phyloP scores from a whole-genome alignment of 2,329 filamentous ascomycete species.

The Paradendryphiella salina region DNA sequence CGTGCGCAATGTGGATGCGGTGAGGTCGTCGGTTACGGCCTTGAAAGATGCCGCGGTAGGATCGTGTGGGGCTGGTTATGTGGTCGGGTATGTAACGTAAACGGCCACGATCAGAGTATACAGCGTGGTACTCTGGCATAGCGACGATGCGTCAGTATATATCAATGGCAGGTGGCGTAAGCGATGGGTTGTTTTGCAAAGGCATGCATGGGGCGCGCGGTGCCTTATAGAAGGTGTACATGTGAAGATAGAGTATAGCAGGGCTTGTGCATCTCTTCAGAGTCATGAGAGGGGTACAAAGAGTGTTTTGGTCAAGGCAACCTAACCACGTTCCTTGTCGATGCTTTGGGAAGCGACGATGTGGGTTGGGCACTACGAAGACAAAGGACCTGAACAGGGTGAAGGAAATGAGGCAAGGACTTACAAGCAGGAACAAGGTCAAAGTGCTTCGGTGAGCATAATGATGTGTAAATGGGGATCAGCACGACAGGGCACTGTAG shows the following conservation, averaged over 20 bases:
- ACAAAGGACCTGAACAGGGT: constrained; percentile 37
- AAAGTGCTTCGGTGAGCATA: constrained; percentile 27
- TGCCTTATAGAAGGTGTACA: constrained; percentile 27
- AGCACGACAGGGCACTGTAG: constrained; percentile 29
- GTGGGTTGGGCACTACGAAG: constrained; percentile 28
- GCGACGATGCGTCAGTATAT: constrained; percentile 36
- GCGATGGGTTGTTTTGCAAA: constrained; percentile 10
- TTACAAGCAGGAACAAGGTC: constrained; percentile 31
- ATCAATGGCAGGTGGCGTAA: constrained; percentile 21
- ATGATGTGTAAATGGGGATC: constrained; percentile 31
- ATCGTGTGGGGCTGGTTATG: constrained; percentile 29
- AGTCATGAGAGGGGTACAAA: constrained; percentile 43
- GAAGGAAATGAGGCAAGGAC: constrained; percentile 45
- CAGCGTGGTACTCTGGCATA: constrained; percentile 47
- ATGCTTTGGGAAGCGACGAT: constrained; percentile 40
- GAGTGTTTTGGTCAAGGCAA: constrained; percentile 37
- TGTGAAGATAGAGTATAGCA: constrained; percentile 20
- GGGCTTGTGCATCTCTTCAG: constrained; percentile 36
- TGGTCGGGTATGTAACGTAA: constrained; percentile 47
- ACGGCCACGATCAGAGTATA: constrained; percentile 46
- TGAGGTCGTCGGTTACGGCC: constrained; percentile 58
- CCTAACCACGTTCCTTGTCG: constrained; percentile 36
- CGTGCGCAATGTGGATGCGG: constrained; percentile 60
- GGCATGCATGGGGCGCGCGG: constrained; percentile 20
- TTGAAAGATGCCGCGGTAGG: constrained; percentile 50